Evolutionary conservation across 2,329 filamentous ascomycete species (phyloP), one percentile per base, ranked within the genome.

Genomic region (Alternaria gansuensis): DNA sequence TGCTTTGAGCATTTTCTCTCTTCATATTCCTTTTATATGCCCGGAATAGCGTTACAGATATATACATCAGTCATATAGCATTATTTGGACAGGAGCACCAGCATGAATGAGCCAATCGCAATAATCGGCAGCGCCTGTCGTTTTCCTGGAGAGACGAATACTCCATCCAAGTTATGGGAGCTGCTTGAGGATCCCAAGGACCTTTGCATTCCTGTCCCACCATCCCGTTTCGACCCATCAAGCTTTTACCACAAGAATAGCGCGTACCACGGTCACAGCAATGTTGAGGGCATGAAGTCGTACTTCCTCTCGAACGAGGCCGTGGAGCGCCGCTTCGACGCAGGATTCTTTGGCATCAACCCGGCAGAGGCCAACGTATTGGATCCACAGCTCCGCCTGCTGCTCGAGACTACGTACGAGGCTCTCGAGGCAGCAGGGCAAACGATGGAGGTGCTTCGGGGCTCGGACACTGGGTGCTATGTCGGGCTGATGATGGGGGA

Each of bases 381-480:
- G 46, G 75, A 77, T 46, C 74, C 73, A 4, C 71, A 77, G 34
- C 75, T 78, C 33, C 66, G 75, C 0, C 60, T 73, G 2, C 60
- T 75, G 1, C 64, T 78, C 0, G 75, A 78, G 56, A 68, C 68
- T 11, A 66, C 70, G 0, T 77, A 75, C 24, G 75, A 80, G 61
- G 75, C 78, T 1, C 63, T 85, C 1, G 79, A 81, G 46, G 76
- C 69, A 54, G 78, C 71, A 21, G 77, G 75, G 9, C 62, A 74
- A 0, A 64, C 69, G 3, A 69, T 68, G 33, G 72, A 75, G 11
- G 52, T 65, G 2, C 59, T 71, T 1, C 59, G 73, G 10, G 74
- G 75, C 10, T 69, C 67, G 26, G 59, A 70, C 36, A 61, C 70
- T 5, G 71, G 68, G 8, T 66, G 69, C 14, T 75, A 72, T 44